Base-by-base conservation (phyloP, 306 rosid species). In the Trifolium repens region DNA sequence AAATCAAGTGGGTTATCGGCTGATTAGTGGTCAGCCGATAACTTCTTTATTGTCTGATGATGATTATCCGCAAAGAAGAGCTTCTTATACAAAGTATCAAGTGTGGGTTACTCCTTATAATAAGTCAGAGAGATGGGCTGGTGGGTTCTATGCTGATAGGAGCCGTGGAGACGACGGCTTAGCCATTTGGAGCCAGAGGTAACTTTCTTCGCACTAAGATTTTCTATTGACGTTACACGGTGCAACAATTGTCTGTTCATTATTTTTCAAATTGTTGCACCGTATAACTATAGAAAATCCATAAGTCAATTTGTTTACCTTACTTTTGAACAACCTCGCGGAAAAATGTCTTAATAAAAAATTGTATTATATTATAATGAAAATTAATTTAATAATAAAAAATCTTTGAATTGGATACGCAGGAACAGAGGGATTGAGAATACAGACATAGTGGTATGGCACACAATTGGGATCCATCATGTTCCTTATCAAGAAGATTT, bases 91-190 rank as follows among this genome's bases (percentile, higher is more conserved):
- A 0, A 87, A 89, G 82, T 87, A 93, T 69, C 90, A 88, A 8
- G 42, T 93, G 14, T 89, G 97, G 98, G 90, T 91, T 24, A 91
- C 98, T 30, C 76, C 92, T 50, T 93, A 91, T 85, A 89, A 91
- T 85, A 87, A 82, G 86, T 87, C 90, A 4, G 94, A 91, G 65
- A 85, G 90, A 75, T 91, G 96, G 98, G 87, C 94, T 1, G 96
- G 82, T 2, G 98, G 98, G 9, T 88, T 91, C 59, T 91, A 93
- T 24, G 84, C 89, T 17, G 98, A 93, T 68, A 74, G 90, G 71
- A 93, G 98, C 80, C 88, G 49, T 47, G 97, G 97, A 26, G 96
- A 94, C 58, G 96, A 91, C 77, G 91, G 96, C 73, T 84, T 93
- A 78, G 93, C 91, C 35, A 68, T 88, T 71, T 94, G 98, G 98